Evolutionary conservation across 805 yeast species (phyloP), one percentile per base, ranked within the genome.

Genomic region (Cyberlindnera saturnus): DNA sequence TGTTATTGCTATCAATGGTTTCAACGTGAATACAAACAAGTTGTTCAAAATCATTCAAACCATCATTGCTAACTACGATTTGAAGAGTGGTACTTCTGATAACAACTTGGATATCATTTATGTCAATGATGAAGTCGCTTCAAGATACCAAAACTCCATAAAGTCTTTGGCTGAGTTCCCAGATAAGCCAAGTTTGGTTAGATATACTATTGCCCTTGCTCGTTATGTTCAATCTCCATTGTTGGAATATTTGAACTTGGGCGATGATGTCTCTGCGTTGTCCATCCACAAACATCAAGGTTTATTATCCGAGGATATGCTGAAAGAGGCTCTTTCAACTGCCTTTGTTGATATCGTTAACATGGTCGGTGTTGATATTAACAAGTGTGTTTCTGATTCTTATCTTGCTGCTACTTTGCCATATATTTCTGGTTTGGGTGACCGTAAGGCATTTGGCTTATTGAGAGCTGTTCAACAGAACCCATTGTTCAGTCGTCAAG

Each of bases 201-300:
- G 85, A 55, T 93, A 91, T 65, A 82, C 93, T 64, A 80, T 90
- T 48, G 96, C 88, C 9, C 70, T 91, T 49, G 98, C 95, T 9
- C 81, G 98, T 52, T 93, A 87, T 60, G 77, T 86, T 44, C 99
- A 93, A 65, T 84, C 86, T 43, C 99, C 99, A n/a, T 61, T 93
- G 45, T 65, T 86, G 54, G 99, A 93, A 63, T 93, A 90, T 60
- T 80, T 90, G 45, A 76, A 88, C 6, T 69, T 93, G 41, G 83
- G 82, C 20, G 81, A 79, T n/a, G 88, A 87, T 48, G 73, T 91
- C 32, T 65, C 77, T 6, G 76, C 91, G 1, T 67, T 86, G 42
- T 67, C 76, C 3, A 78, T 91, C 55, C 82, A 79, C 59, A 81
- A 81, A 40, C 74, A 83, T 55, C 99, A 93, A 66, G 69, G 74